A percentile compares a stretch with the other conserved stretches of the same genome.
phyloP scores from a whole-genome alignment of 2,329 filamentous ascomycete genomes.

The Colletotrichum navitas region DNA sequence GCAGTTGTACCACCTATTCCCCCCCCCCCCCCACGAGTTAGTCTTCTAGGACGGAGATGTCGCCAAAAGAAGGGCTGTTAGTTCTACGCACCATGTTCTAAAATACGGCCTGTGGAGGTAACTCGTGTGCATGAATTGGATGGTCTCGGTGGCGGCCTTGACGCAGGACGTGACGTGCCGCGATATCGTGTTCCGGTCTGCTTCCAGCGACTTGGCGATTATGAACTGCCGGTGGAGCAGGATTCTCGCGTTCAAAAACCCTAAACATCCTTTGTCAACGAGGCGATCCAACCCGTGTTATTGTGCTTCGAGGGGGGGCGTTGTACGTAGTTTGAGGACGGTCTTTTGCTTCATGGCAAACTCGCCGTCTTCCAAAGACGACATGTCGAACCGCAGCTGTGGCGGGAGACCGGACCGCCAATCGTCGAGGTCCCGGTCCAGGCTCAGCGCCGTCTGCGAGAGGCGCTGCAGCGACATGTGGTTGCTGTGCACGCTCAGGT shows the following conservation, averaged over 20 bases:
- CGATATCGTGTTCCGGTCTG: slow-evolving; percentile 27
- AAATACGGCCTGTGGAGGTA: slow-evolving; percentile 38
- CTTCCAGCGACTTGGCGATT: slow-evolving; percentile 24
- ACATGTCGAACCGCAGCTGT: slow-evolving; percentile 29
- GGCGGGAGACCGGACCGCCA: slow-evolving; percentile 29
- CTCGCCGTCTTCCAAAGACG: slow-evolving; percentile 36
- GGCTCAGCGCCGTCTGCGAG: slow-evolving; percentile 30
- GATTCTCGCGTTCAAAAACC: slow-evolving; percentile 35
- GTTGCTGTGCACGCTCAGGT: slow-evolving; percentile 30
- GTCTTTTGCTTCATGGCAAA: slow-evolving; percentile 41
- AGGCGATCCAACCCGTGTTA: fast-evolving
- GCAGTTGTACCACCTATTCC: slow-evolving; percentile 38
- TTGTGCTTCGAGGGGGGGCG: fast-evolving
- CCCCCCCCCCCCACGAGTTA: not conserved
- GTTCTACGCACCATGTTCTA: slow-evolving; percentile 26
- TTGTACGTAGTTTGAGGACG: slow-evolving; percentile 29
- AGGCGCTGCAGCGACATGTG: slow-evolving; percentile 32
- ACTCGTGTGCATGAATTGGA: slow-evolving; percentile 38
- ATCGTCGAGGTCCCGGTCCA: slow-evolving; percentile 31
- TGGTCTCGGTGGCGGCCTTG: slow-evolving; percentile 33
- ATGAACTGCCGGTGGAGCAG: slow-evolving; percentile 37
- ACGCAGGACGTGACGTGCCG: slow-evolving; percentile 25
- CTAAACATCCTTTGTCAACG: not conserved
- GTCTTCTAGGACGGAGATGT: too few relatives aligned
- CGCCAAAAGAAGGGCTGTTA: not conserved